Conservation (phyloP, 2,329 filamentous ascomycete genomes). For the Epichloe festucae region DNA sequence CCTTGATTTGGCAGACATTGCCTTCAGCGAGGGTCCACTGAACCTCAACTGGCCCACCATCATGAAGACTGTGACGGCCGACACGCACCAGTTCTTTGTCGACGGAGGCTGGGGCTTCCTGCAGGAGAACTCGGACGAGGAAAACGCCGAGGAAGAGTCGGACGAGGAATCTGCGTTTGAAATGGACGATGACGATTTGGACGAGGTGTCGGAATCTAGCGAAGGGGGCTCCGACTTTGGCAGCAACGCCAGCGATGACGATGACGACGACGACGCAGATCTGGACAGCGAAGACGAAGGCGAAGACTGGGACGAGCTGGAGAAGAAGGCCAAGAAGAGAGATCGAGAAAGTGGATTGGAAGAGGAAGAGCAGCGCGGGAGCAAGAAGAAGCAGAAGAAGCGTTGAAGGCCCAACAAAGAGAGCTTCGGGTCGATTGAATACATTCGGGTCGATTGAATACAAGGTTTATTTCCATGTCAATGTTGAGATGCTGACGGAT, state of each 20-base stretch:
- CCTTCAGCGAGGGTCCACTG: conserved; percentile 84
- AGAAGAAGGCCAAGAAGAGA: conserved; percentile 79
- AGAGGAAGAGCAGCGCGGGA: conserved; percentile 49
- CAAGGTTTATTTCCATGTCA: too few species aligned
- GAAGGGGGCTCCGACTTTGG: conserved; percentile 89
- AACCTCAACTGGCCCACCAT: conserved; percentile 99
- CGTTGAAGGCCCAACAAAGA: conserved; percentile 12
- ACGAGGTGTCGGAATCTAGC: conserved; percentile 61
- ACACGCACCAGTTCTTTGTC: conserved; percentile 88
- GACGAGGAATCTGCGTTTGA: conserved; percentile 91
- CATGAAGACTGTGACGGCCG: conserved; percentile 95
- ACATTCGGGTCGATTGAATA: too few species aligned
- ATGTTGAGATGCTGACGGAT: too few species aligned
- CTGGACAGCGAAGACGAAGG: conserved; percentile 58
- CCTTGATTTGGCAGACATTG: conserved; percentile 89
- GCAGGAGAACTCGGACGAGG: conserved; percentile 74
- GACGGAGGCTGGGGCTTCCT: conserved; percentile 96
- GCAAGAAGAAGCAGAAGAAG: conserved; percentile 44
- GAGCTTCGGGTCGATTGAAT: too few species aligned
- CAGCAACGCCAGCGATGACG: conserved; percentile 73
- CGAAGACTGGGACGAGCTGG: conserved; percentile 89
- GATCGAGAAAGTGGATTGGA: conserved; percentile 47
- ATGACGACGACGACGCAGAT: conserved; percentile 54
- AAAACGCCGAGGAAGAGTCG: conserved; percentile 62
- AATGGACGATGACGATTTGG: conserved; percentile 74